Percentiles rank a stretch among this genome's conserved stretches.
These are phyloP conservation scores for Byssochlamys sp. DNA, from an alignment of 2,329 filamentous ascomycete species.

Conservation along the genomic window DNA sequence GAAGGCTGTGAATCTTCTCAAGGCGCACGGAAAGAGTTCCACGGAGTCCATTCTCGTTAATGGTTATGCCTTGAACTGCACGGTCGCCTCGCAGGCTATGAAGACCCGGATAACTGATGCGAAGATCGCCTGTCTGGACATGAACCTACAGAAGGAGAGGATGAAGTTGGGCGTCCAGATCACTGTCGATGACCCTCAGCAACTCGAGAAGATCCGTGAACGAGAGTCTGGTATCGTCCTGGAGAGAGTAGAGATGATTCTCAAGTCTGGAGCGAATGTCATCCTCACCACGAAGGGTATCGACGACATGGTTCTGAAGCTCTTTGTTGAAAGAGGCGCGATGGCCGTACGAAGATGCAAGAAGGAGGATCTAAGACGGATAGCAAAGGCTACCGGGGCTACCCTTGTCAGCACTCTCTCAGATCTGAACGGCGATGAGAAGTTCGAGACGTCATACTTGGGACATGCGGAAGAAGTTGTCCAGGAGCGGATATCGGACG, in stretches of 20 bases:
- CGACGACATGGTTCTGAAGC: slow-evolving; percentile 87
- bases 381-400: slow-evolving; percentile 90
- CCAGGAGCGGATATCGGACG: slow-evolving; percentile 97
- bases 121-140: slow-evolving; percentile 92
- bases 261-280: slow-evolving; percentile 94
- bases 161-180: slow-evolving; percentile 99
- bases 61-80: slow-evolving; percentile 97
- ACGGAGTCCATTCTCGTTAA: slow-evolving; percentile 84
- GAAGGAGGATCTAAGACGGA: slow-evolving; percentile 93
- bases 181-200: slow-evolving; percentile 91
- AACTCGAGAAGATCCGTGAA: slow-evolving; percentile 92
- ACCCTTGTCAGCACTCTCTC: slow-evolving; percentile 88
- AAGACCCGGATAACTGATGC: slow-evolving; percentile 82
- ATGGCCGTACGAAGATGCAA: slow-evolving; percentile 96
- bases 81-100: slow-evolving; percentile 96
- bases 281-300: slow-evolving; percentile 96
- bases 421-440: slow-evolving; percentile 93
- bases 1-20: slow-evolving; percentile 97
- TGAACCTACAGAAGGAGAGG: slow-evolving; percentile 96
- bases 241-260: slow-evolving; percentile 90
- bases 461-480: slow-evolving; percentile 89
- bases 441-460: slow-evolving; percentile 81
- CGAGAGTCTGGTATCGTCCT: slow-evolving; percentile 87
- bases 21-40: slow-evolving; percentile 89
- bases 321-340: slow-evolving; percentile 85